phyloP scores from a whole-genome alignment of 2,329 filamentous ascomycete species.

The Thermothelomyces thermophilus region DNA sequence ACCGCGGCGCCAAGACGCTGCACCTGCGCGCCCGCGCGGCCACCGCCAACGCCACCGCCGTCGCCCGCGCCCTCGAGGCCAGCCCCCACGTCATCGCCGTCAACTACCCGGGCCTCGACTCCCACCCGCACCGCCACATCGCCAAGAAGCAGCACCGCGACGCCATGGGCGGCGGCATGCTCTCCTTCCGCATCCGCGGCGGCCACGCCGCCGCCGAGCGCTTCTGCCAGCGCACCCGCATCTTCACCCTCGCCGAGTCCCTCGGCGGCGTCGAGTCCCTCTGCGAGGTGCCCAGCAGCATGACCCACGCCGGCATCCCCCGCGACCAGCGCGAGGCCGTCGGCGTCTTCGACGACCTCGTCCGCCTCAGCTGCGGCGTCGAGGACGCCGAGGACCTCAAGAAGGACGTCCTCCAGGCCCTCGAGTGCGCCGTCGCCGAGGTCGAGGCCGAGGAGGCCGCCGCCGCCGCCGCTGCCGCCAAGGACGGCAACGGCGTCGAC shows the following conservation, averaged over 20 bases:
- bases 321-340: slow-evolving; percentile 83
- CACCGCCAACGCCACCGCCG: slow-evolving; percentile 68
- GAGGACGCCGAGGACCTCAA: slow-evolving; percentile 84
- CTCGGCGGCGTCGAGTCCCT: slow-evolving; percentile 84
- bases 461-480: not conserved
- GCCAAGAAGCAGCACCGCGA: slow-evolving; percentile 87
- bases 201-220: slow-evolving; percentile 78
- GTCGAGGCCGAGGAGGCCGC: no score
- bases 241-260: slow-evolving; percentile 91
- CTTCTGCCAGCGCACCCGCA: slow-evolving; percentile 82
- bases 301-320: slow-evolving; percentile 97
- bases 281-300: slow-evolving; percentile 85
- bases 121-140: slow-evolving; percentile 79
- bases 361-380: slow-evolving; percentile 87
- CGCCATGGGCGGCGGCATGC: slow-evolving; percentile 93
- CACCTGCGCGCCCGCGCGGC: slow-evolving; percentile 88
- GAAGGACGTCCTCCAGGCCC: slow-evolving; percentile 69
- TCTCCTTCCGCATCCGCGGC: slow-evolving; percentile 88
- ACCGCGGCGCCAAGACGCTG: slow-evolving; percentile 92
- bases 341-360: slow-evolving; percentile 90
- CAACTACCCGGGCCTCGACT: slow-evolving; percentile 89
- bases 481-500: slow-evolving; percentile 19
- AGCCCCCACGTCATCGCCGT: slow-evolving; percentile 80
- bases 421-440: slow-evolving; percentile 63
- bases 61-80: slow-evolving; percentile 70